phyloP scores from a whole-genome alignment of 2,329 filamentous ascomycete genomes.

The Zymoseptoria brevis region DNA sequence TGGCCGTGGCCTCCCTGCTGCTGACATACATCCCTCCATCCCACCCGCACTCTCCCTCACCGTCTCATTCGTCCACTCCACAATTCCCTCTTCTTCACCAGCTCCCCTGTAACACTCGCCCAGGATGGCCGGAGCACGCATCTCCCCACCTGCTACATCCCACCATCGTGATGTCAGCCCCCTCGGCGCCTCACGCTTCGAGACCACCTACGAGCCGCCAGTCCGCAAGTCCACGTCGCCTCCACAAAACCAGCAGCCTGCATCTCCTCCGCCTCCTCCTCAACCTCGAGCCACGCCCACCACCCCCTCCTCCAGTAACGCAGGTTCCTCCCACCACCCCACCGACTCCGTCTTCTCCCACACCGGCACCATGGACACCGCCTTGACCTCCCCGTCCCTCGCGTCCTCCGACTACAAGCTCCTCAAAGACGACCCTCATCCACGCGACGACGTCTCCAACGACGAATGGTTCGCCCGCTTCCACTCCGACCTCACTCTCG shows the following conservation, averaged over 20 bases:
- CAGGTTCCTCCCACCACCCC: slow-evolving; percentile 3
- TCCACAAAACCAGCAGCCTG: background rate
- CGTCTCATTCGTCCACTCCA: background rate
- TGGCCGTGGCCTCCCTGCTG: background rate
- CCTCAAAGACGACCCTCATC: background rate
- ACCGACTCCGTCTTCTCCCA: slow-evolving; percentile 12
- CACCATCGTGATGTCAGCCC: slow-evolving; percentile 19
- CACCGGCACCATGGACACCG: slow-evolving; percentile 11
- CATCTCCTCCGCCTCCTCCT: slow-evolving; percentile 11
- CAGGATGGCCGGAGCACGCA: background rate
- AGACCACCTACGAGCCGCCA: slow-evolving; percentile 20
- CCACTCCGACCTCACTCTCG: slow-evolving; percentile 24
- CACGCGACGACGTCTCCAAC: slow-evolving; percentile 1
- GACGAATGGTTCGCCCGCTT: slow-evolving; percentile 32
- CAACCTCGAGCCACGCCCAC: slow-evolving; percentile 4
- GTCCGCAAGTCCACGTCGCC: slow-evolving; percentile 1
- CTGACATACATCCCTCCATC: background rate
- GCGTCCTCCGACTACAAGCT: background rate
- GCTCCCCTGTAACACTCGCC: background rate
- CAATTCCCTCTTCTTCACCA: background rate
- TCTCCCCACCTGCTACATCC: too few species aligned
- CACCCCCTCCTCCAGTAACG: slow-evolving; percentile 8
- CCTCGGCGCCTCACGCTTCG: slow-evolving; percentile 26
- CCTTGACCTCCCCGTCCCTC: slow-evolving; percentile 8
- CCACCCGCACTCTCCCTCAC: too few species aligned